A percentile compares a stretch with the other conserved stretches of the same genome.
Conservation (phyloP, 2,329 filamentous ascomycete genomes). For the Calonectria ilicicola region DNA sequence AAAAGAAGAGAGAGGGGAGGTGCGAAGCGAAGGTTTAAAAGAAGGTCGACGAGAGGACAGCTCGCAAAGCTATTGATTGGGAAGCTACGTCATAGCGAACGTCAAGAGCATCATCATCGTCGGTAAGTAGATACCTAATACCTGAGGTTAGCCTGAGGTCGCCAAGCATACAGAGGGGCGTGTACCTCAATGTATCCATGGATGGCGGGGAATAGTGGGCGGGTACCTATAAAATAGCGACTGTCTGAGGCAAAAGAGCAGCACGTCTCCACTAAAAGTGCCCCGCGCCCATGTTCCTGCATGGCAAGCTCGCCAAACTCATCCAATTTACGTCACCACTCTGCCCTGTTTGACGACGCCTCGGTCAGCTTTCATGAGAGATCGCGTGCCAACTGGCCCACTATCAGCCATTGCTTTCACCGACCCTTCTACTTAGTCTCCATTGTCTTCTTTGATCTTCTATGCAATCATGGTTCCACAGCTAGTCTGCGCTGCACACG, state of each 20-base stretch:
- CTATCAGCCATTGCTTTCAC: not conserved
- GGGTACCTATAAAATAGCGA: not conserved
- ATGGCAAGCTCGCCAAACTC: constrained; percentile 30
- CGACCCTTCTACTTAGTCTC: not conserved
- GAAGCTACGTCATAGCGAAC: constrained; percentile 41
- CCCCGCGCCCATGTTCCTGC: constrained; percentile 36
- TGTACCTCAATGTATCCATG: not conserved
- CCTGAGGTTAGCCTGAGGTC: not conserved
- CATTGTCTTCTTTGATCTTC: not conserved
- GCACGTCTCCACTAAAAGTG: not conserved
- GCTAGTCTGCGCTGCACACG: too few species aligned
- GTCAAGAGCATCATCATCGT: constrained; percentile 31
- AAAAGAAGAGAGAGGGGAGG: constrained; percentile 28
- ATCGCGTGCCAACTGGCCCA: constrained; percentile 28
- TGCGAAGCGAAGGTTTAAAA: constrained; percentile 38
- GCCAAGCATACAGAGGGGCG: not conserved
- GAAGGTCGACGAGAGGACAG: constrained; percentile 34
- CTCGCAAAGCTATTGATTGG: constrained; percentile 29
- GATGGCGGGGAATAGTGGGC: not conserved
- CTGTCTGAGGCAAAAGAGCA: not conserved
- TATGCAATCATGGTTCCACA: not conserved
- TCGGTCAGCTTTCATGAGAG: constrained; percentile 23
- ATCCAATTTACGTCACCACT: constrained; percentile 40
- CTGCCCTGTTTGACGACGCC: constrained; percentile 16
- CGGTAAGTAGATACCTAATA: not conserved